These are phyloP conservation scores for Ophiocytium majus DNA, from an alignment of 352 stramenopile species.

Conservation along the genomic window DNA sequence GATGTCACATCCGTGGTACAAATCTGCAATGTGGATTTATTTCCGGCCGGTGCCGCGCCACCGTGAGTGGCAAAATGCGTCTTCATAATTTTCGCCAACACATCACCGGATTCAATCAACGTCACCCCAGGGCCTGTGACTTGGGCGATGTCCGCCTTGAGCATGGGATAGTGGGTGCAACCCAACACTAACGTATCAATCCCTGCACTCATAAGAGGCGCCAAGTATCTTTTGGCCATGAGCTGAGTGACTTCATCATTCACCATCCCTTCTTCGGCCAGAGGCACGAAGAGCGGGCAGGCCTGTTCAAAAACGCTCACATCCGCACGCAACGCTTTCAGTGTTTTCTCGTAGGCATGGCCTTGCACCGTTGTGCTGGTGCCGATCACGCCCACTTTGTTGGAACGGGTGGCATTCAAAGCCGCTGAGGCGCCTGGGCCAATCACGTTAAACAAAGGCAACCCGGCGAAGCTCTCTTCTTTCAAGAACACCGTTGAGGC, in stretches of 20 bases:
- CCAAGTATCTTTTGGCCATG: not conserved
- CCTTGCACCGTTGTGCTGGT: not conserved
- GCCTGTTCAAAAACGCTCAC: not conserved
- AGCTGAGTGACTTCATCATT: not conserved
- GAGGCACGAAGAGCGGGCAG: slow-evolving; percentile 5
- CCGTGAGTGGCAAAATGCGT: too few species aligned
- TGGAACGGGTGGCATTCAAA: not conserved
- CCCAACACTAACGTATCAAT: not conserved
- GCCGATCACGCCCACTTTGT: not conserved
- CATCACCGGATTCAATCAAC: not conserved
- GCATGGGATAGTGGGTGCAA: slow-evolving; percentile 8
- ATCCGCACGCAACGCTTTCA: not conserved
- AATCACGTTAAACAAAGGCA: slow-evolving; percentile 5
- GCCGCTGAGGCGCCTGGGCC: not conserved
- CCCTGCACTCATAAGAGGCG: not conserved
- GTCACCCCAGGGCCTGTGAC: not conserved
- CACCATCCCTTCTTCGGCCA: not conserved
- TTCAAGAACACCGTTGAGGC: not conserved
- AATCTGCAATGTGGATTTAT: not conserved
- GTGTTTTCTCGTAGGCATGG: slow-evolving; percentile 10
- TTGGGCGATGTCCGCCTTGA: not conserved
- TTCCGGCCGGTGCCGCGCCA: too few species aligned
- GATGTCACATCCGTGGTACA: not conserved
- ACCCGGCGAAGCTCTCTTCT: not conserved
- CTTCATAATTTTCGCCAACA: not conserved